These are phyloP conservation scores for Pleurotus citrinopileatus DNA, from an alignment of 768 basidiomycete species.

Conservation along the genomic window DNA sequence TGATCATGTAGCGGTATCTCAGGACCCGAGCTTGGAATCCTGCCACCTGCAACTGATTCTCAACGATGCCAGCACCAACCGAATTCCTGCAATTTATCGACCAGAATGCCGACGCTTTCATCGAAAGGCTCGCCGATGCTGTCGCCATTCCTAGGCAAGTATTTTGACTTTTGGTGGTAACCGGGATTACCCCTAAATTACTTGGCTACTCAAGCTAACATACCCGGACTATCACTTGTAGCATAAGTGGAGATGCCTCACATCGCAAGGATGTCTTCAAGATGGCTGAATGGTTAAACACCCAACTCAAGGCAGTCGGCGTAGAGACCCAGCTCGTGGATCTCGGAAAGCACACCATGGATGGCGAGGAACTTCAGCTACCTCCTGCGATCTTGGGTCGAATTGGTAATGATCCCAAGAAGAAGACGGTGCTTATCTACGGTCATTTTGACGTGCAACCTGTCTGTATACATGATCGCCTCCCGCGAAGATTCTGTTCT, in stretches of 20 bases:
- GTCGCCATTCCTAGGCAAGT: slow-evolving; percentile 78
- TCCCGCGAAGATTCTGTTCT: background rate
- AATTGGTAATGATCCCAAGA: slow-evolving; percentile 79
- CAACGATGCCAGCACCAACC: slow-evolving; percentile 44
- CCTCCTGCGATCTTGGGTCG: slow-evolving; percentile 84
- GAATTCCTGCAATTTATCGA: slow-evolving; percentile 59
- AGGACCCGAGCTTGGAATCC: background rate
- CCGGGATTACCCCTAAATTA: background rate
- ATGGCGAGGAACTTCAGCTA: slow-evolving; percentile 66
- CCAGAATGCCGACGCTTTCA: slow-evolving; percentile 66
- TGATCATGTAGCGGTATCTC: background rate
- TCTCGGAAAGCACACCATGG: slow-evolving; percentile 70
- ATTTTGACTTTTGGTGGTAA: no score
- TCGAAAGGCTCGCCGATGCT: slow-evolving; percentile 75
- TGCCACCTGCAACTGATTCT: background rate
- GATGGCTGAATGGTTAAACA: slow-evolving; percentile 85
- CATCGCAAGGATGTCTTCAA: slow-evolving; percentile 74
- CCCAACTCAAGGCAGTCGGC: slow-evolving; percentile 71
- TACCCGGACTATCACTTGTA: slow-evolving; percentile 26
- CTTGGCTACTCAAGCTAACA: background rate
- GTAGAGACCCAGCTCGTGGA: slow-evolving; percentile 72
- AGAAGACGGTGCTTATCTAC: slow-evolving; percentile 93
- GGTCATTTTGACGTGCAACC: slow-evolving; percentile 97
- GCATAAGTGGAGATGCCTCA: slow-evolving; percentile 68
- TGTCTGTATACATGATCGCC: slow-evolving; percentile 34